Percentiles rank a stretch among this genome's conserved stretches.
Evolutionary conservation across 768 basidiomycete species (phyloP).

Genomic region (Lactifluus subvellereus): DNA sequence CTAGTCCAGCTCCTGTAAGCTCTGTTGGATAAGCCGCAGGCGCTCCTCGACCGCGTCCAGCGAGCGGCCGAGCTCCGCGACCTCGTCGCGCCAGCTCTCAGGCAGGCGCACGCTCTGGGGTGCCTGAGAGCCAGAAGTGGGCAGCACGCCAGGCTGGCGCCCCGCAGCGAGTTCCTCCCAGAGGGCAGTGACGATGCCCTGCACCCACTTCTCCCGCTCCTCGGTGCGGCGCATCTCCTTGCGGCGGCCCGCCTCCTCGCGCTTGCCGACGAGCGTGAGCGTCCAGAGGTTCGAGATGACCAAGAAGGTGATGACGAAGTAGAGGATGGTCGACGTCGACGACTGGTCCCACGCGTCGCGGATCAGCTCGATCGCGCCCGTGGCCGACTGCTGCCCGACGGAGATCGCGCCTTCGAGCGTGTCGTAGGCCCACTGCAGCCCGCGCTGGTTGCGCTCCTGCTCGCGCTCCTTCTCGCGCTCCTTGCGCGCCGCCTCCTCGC

Average conservation of each 20-base stretch:
- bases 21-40: conserved; percentile 12
- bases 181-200: conserved; percentile 62
- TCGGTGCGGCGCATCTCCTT: conserved; percentile 50
- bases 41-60: conserved; percentile 20
- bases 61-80: conserved; percentile 9
- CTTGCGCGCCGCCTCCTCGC: conserved; percentile 39
- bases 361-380: conserved; percentile 70
- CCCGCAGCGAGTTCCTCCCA: conserved; percentile 62
- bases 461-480: conserved; percentile 49
- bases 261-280: conserved; percentile 41
- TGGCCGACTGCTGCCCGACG: conserved; percentile 65
- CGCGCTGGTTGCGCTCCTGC: conserved; percentile 44
- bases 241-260: conserved; percentile 40
- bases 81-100: conserved; percentile 20
- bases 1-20: conserved; percentile 15
- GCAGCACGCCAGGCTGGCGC: conserved; percentile 30
- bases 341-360: conserved; percentile 76
- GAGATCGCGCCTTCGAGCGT: conserved; percentile 71
- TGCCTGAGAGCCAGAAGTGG: not conserved
- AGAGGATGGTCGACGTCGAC: conserved; percentile 63
- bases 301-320: conserved; percentile 63
- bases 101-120: conserved; percentile 12
- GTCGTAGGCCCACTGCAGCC: conserved; percentile 84
- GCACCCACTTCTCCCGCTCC: conserved; percentile 71
- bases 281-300: conserved; percentile 80